Evolutionary conservation across 345 rosid species (phyloP), one percentile per base, ranked within the genome.

Genomic region (Toxicodendron radicans): DNA sequence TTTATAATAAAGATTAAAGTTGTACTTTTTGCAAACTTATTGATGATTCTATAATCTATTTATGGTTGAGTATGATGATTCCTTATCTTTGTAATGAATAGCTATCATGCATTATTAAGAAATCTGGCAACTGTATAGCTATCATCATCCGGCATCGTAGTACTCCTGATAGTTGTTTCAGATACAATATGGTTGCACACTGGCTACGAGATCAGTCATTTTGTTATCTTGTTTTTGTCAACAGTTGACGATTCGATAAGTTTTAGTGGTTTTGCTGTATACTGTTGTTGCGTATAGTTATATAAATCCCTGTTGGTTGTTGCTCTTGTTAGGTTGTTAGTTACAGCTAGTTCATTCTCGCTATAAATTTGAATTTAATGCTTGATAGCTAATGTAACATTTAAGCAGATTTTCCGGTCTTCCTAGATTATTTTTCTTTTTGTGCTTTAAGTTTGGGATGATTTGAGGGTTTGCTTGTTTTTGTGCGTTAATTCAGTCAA

Each of bases 401-500:
- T n/a, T 10, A 45, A 60, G 27, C 54, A 60, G 11, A 9, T 30
- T 68, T 61, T 62, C 48, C 4, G 21, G 10, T 38, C 27, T 63
- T 33, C 18, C n/a, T n/a, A 46, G 64, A 23, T 65, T 10, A 1
- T 27, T 24, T 16, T 43, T 59, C 46, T 68, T 30, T 56, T 16
- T 30, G 17, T 27, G 27, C 58, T 14, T 35, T 5, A n/a, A 2
- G 4, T 46, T 48, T 7, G 27, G 51, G 21, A 35, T 16, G 49
- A 11, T 52, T 66, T 30, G 56, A 14, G 10, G 58, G 16, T 64
- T 35, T 64, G 45, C 23, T 32, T 35, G 10, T 38, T 35, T 8
- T 53, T 64, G 49, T 57, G 41, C 30, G 27, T 54, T 11, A 45
- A 38, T 38, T 74, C 17, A 58, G 61, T 74, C 62, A 54, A 52